phyloP scores from a whole-genome alignment of 108 stramenopile genomes.

The Asterionellopsis glacialis region DNA sequence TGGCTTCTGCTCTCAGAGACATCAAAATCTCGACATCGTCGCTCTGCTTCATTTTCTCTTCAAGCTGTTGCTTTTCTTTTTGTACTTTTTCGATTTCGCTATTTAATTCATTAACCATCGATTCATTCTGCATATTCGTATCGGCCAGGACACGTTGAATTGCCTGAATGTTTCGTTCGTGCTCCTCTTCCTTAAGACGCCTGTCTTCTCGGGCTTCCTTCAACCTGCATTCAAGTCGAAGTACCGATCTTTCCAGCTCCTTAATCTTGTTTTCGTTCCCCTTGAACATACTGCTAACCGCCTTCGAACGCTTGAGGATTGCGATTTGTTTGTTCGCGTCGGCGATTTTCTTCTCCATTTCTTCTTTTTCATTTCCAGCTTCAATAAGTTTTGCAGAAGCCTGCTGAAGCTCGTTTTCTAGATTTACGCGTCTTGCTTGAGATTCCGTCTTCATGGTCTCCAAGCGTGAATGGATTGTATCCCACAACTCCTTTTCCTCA shows the following conservation, averaged over 20 bases:
- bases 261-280: background rate
- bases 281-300: no score
- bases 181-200: slow-evolving; percentile 21
- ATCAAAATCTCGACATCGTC: background rate
- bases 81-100: background rate
- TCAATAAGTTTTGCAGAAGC: background rate
- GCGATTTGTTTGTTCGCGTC: background rate
- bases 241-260: background rate
- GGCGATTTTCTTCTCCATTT: slow-evolving; percentile 7
- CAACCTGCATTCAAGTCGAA: slow-evolving; percentile 5
- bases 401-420: slow-evolving; percentile 16
- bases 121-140: background rate
- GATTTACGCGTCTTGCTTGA: slow-evolving; percentile 1
- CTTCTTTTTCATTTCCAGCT: background rate
- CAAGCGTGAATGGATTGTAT: slow-evolving; percentile 26
- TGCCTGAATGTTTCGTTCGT: slow-evolving; percentile 35
- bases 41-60: background rate
- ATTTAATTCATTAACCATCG: background rate
- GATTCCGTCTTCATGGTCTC: slow-evolving; percentile 5
- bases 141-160: slow-evolving; percentile 54
- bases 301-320: background rate
- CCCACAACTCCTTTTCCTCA: slow-evolving; percentile 37
- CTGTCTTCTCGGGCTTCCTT: background rate
- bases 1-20: background rate
- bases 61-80: background rate